Conservation (phyloP, 306 rosid genomes). For the Pterocarpus santalinus region DNA sequence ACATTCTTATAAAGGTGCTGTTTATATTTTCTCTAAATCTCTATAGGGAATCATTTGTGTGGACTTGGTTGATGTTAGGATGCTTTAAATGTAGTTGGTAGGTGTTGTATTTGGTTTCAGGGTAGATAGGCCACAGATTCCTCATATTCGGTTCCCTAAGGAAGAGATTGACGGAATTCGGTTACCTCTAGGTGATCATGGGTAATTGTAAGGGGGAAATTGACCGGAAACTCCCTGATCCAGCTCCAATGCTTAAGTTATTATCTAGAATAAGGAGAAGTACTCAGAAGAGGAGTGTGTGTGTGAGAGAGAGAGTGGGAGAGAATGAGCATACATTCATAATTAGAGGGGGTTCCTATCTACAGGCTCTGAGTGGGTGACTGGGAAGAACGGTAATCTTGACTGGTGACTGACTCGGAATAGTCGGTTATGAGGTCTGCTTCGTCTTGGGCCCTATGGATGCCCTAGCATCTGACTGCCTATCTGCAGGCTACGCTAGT, state of each 20-base stretch:
- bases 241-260: background rate
- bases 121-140: background rate
- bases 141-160: background rate
- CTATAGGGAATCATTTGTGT: background rate
- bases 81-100: background rate
- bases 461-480: background rate
- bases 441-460: slow-evolving; percentile 3
- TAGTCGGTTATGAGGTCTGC: background rate
- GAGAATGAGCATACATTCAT: background rate
- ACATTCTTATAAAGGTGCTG: slow-evolving; percentile 2
- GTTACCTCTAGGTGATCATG: background rate
- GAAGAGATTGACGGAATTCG: background rate
- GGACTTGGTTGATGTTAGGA: background rate
- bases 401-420: background rate
- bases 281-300: background rate
- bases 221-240: background rate
- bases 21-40: background rate
- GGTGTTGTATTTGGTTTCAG: background rate
- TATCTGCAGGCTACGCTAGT: background rate
- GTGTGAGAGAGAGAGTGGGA: background rate
- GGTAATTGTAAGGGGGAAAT: background rate
- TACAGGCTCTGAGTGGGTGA: background rate
- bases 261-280: slow-evolving; percentile 4
- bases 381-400: background rate
- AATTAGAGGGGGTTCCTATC: background rate